phyloP scores from a whole-genome alignment of 352 stramenopile genomes.

The Elongisporangium prolatum region DNA sequence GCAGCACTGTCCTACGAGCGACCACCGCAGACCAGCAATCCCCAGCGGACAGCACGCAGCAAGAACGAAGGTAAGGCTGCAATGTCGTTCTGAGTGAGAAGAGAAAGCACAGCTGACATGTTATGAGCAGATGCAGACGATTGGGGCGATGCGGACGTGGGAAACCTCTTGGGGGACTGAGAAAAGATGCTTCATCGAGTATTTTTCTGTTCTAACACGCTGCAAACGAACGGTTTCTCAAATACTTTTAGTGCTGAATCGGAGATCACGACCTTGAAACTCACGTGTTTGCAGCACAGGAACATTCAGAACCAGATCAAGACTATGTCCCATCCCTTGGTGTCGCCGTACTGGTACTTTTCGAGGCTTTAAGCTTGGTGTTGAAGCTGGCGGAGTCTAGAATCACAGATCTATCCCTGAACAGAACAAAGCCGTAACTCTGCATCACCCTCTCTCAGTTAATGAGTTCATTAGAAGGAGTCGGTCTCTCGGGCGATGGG shows the following conservation, averaged over 20 bases:
- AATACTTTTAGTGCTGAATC: too few relatives aligned
- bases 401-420: too few relatives aligned
- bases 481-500: too few relatives aligned
- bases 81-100: too few relatives aligned
- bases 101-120: too few relatives aligned
- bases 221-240: too few relatives aligned
- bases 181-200: background rate
- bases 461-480: too few relatives aligned
- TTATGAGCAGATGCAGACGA: conserved; percentile 55
- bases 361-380: conserved; percentile 21
- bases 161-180: conserved; percentile 69
- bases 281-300: conserved; percentile 25
- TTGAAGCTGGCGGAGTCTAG: too few relatives aligned
- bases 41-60: conserved; percentile 24
- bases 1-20: conserved; percentile 28
- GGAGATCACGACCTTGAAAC: conserved; percentile 6
- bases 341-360: conserved; percentile 22
- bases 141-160: conserved; percentile 76
- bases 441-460: too few relatives aligned
- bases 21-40: conserved; percentile 18
- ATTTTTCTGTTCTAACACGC: conserved; percentile 3
- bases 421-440: too few relatives aligned
- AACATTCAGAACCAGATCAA: conserved; percentile 49
- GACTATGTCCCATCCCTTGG: conserved; percentile 41
- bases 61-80: conserved; percentile 54